Evolutionary conservation across 495 filamentous ascomycete genomes (phyloP).

Genomic region (Penicillium parvum): DNA sequence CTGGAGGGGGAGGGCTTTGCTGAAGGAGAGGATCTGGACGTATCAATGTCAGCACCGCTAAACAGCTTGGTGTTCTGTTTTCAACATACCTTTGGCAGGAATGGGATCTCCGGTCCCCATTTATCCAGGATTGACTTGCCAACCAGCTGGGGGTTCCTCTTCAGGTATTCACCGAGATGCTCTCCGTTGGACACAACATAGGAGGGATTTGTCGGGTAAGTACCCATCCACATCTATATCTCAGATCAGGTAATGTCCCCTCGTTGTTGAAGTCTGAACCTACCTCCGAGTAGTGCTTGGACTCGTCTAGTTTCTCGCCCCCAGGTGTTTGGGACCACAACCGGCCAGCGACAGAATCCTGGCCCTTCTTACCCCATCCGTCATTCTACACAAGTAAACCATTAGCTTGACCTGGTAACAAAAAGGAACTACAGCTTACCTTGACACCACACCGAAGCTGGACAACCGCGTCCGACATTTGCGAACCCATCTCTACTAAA

Average conservation of each 20-base stretch:
- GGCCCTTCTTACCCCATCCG: constrained; percentile 45
- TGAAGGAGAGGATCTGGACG: constrained; percentile 64
- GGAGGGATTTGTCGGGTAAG: constrained; percentile 68
- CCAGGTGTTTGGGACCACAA: constrained; percentile 44
- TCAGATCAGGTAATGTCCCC: not conserved
- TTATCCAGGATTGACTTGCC: constrained; percentile 59
- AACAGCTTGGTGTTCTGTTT: not conserved
- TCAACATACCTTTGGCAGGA: constrained; percentile 61
- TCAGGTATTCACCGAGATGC: constrained; percentile 59
- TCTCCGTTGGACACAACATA: constrained; percentile 58
- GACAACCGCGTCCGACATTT: constrained; percentile 36
- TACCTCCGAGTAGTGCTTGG: constrained; percentile 46
- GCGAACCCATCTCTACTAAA: not conserved
- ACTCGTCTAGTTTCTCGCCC: constrained; percentile 31
- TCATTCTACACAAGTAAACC: constrained; percentile 33
- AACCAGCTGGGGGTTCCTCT: constrained; percentile 61
- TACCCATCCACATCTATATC: constrained; percentile 72
- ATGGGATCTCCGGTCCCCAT: constrained; percentile 65
- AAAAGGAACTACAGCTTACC: constrained; percentile 14
- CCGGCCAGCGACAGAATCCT: constrained; percentile 37
- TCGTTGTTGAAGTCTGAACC: not conserved
- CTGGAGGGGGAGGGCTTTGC: constrained; percentile 77
- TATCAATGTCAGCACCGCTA: not conserved
- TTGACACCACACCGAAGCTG: constrained; percentile 42
- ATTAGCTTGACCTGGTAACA: not conserved